Conservation (phyloP, 495 filamentous ascomycete genomes). For the Lasiosphaeria ovina region DNA sequence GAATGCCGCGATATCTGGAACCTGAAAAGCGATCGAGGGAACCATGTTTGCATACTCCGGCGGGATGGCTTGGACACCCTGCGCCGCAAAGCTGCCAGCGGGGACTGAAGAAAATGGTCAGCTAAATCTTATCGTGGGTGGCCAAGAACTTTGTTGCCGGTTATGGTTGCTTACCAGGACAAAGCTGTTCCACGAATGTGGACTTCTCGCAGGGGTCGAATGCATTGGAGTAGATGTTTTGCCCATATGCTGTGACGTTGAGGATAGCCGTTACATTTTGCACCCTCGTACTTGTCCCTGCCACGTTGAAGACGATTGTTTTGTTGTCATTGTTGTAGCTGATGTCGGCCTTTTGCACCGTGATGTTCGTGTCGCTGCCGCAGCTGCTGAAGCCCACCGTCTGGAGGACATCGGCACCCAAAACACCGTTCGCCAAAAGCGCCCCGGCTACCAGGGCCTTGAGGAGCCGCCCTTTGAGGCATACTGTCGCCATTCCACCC, state of each 20-base stretch:
- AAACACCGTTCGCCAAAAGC: conserved; percentile 36
- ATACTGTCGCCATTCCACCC: conserved; percentile 15
- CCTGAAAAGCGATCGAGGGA: conserved; percentile 83
- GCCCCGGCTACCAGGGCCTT: conserved; percentile 37
- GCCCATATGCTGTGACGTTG: conserved; percentile 82
- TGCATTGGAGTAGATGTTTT: conserved; percentile 69
- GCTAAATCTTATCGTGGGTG: conserved; percentile 11
- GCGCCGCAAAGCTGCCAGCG: conserved; percentile 67
- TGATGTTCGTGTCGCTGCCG: conserved; percentile 60
- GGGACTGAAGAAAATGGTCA: conserved; percentile 59
- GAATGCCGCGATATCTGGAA: conserved; percentile 87
- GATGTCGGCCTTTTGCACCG: conserved; percentile 72
- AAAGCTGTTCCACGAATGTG: conserved; percentile 69
- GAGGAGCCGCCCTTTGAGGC: conserved; percentile 28
- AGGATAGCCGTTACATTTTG: conserved; percentile 82
- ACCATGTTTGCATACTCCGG: conserved; percentile 67
- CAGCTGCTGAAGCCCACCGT: conserved; percentile 81
- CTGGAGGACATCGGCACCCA: conserved; percentile 68
- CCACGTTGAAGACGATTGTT: conserved; percentile 76
- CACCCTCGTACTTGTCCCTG: conserved; percentile 66
- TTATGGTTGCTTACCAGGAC: conserved; percentile 65
- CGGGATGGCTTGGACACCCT: conserved; percentile 68
- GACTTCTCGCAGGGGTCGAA: conserved; percentile 77
- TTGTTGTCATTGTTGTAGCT: conserved; percentile 72
- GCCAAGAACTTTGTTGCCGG: not conserved